Base-by-base conservation (phyloP, 148 eudicot species). In the Nyssa sinensis region DNA sequence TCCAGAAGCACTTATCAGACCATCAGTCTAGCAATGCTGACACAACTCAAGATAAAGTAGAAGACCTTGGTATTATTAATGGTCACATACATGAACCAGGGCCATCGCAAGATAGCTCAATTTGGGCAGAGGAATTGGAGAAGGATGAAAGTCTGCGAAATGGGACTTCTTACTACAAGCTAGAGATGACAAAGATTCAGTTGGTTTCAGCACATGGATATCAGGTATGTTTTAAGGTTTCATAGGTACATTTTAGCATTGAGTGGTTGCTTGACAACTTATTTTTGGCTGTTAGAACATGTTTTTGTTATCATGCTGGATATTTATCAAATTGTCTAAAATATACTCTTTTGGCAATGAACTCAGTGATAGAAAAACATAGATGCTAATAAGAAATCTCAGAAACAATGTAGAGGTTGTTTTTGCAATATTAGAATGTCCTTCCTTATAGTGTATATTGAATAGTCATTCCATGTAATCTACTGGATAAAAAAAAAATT, bases 131-230 rank as follows among this genome's bases (percentile, higher is more conserved):
- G 78, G 90, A 87, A 79, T 79, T 79, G 83, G 88, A 88, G 80
- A 89, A 73, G 80, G 92, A 89, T 82, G 88, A 86, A 68, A 74
- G 72, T 62, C 49, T 74, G 62, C 84, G 76, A 69, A 85, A 77
- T 79, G 96, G 97, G 31, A 86, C 90, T 75, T 87, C 94, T 74
- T 95, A 86, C 78, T 92, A 95, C 82, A 92, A 93, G 96, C 87
- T 95, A 62, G 98, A 95, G 82, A 90, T 89, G 90, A 75, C 77
- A 62, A 92, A 89, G 75, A 88, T 95, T 72, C 88, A 87, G 67
- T 83, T 95, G 71, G 79, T 95, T 75, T 89, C 96, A 29, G 79
- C 94, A 25, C 68, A 87, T 74, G 99, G 96, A 35, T 75, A 81
- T 71, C 96, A 89, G 94, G 98, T 95, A 84, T 49, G 39, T 29